A percentile compares a stretch with the other conserved stretches of the same genome.
phyloP scores from a whole-genome alignment of 2,329 filamentous ascomycete genomes.

The Trichoderma koningiopsis region DNA sequence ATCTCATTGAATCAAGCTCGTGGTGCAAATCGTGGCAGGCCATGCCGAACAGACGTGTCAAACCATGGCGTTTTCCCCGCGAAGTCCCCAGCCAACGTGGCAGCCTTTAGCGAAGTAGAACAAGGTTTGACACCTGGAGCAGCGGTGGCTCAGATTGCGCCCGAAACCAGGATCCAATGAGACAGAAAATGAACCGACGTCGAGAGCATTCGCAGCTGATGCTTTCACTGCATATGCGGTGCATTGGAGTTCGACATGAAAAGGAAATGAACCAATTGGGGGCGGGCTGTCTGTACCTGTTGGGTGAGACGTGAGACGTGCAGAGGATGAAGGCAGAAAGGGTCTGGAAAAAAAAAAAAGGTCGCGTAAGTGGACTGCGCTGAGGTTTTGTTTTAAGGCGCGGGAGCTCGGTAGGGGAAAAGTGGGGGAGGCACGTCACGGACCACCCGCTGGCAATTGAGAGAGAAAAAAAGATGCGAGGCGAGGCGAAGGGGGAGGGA shows the following conservation, averaged over 20 bases:
- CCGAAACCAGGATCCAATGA: neutral
- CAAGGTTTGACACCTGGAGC: slow-evolving; percentile 11
- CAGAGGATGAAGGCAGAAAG: slow-evolving; percentile 12
- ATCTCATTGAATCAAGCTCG: slow-evolving; percentile 5
- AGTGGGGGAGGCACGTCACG: slow-evolving; percentile 31
- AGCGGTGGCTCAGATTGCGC: neutral
- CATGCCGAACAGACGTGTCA: neutral
- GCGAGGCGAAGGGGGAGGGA: slow-evolving; percentile 7
- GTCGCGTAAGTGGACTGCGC: slow-evolving; percentile 32
- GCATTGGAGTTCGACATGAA: neutral
- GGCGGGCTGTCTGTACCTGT: slow-evolving; percentile 17
- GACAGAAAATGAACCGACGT: neutral
- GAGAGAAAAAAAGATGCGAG: slow-evolving; percentile 2
- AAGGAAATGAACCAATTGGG: slow-evolving; percentile 10
- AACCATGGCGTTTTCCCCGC: neutral
- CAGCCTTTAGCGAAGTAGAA: slow-evolving; percentile 8
- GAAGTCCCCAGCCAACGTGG: neutral
- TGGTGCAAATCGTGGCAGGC: neutral
- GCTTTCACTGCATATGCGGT: neutral
- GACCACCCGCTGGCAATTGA: slow-evolving; percentile 28
- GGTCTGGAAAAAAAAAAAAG: slow-evolving; percentile 17
- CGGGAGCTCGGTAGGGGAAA: slow-evolving; percentile 27
- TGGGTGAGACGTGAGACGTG: slow-evolving; percentile 21
- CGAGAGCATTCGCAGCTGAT: slow-evolving; percentile 5
- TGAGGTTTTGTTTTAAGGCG: slow-evolving; percentile 33